Base-by-base conservation (phyloP, 2,329 filamentous ascomycete genomes). In the Claviceps humidiphila region DNA sequence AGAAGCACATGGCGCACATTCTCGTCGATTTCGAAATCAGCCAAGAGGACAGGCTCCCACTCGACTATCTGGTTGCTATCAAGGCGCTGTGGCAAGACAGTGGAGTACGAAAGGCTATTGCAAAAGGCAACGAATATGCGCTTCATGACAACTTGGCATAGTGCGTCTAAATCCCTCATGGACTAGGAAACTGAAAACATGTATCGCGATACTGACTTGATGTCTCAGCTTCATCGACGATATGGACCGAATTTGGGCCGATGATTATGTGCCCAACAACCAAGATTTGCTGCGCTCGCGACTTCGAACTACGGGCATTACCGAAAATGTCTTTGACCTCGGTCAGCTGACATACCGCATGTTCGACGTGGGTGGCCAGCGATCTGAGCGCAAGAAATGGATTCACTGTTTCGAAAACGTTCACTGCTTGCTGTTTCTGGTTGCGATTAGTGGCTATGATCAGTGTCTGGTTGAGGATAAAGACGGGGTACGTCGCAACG, bases 381-480 rank as follows among this genome's bases (percentile, higher is more conserved):
- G 90, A 68, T 95, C 89, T 6, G 90, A 96, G 73, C 84, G 90
- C 67, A 96, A 96, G 85, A 96, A 96, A 81, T 96, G 90, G 90
- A 96, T 96, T 62, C 90, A 96, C 75, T 95, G 90, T 74, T 95
- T 95, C 65, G 89, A 95, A 67, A 93, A 93, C 58, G 89, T 95
- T 56, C 89, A 93, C 63, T 90, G 88, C 59, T 76, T 97, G 51
- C 75, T 97, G 42, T 97, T 97, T 71, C 78, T 97, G 59, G 91
- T 95, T 50, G 90, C 91, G 47, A 90, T 97, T 60, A 95, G 89
- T 58, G 91, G 91, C 54, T 97, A 96, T 67, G 91, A 97, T 65
- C 93, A 97, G 68, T 95, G 90, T 63, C 73, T 97, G 48, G 89
- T 96, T 3, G 91, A 97, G 71, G 91, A 97, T 67, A 90, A 95